Evolutionary conservation across 768 basidiomycete species (phyloP).

Genomic region (Lactarius sp.): DNA sequence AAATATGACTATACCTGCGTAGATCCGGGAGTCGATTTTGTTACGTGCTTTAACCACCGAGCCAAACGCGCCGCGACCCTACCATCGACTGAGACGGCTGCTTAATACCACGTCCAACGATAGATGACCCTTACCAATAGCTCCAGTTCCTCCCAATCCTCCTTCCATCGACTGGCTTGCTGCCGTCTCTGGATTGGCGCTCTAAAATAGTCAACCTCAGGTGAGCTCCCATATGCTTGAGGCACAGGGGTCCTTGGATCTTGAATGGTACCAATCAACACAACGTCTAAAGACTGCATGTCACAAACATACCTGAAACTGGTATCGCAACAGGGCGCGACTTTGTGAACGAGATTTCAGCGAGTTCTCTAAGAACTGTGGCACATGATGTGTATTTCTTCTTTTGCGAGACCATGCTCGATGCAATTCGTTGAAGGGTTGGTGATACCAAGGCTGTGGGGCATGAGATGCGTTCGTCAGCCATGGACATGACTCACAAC

Average conservation of each 20-base stretch:
- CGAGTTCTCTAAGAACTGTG: conserved; percentile 51
- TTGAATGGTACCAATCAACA: conserved; percentile 18
- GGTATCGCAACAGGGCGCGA: conserved; percentile 27
- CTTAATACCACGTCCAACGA: neutral
- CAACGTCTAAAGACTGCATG: neutral
- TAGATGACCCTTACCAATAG: conserved; percentile 47
- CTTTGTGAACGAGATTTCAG: conserved; percentile 17
- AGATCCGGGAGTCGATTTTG: conserved; percentile 79
- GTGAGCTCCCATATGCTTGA: conserved; percentile 44
- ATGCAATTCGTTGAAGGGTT: conserved; percentile 45
- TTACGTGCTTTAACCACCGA: conserved; percentile 94
- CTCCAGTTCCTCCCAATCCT: conserved; percentile 93
- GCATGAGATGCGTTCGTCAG: neutral
- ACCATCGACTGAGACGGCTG: neutral
- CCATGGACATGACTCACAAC: conserved; percentile 40
- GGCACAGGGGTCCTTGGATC: conserved; percentile 51
- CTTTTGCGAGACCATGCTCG: conserved; percentile 56
- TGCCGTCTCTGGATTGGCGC: conserved; percentile 38
- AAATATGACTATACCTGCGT: conserved; percentile 51
- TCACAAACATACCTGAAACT: conserved; percentile 27
- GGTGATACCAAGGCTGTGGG: conserved; percentile 49
- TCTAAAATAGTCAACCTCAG: conserved; percentile 62
- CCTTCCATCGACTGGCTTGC: conserved; percentile 77
- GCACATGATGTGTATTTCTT: conserved; percentile 54
- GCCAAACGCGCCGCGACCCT: conserved; percentile 89